Evolutionary conservation across 1,284 basidiomycete species (phyloP), one percentile per base, ranked within the genome.

Genomic region (Austroboletus olivaceoglutinosus): DNA sequence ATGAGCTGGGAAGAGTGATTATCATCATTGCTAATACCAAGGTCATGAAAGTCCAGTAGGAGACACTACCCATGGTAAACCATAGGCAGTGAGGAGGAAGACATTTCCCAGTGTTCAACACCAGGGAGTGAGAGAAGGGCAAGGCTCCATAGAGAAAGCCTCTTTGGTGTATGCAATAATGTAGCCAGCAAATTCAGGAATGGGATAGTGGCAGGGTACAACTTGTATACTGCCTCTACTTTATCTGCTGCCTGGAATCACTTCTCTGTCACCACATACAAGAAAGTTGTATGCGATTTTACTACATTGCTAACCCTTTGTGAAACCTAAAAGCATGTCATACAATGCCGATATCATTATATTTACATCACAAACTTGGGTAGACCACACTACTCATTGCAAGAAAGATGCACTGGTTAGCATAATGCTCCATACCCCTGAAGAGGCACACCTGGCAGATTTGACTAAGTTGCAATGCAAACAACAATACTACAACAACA

Each of bases 161-260:
- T 79, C 67, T 89, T 90, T 1, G 85, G 80, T 5, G 89, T 83
- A 68, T 92, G 89, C 30, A 91, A 77, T 47, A 98, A 77, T 1
- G 89, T 86, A 50, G 82, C 81, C 50, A 99, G 81, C 49, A 98
- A 81, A 53, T 82, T 82, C 48, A 98, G 72, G 73, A 98, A 96
- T 0, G 92, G 87, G 12, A 92, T 86, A 0, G 93, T 95, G 6
- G 90, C 82, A 0, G 93, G 93, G 67, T 94, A 98, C 45, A 85
- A 66, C 63, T 83, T 82, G 61, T 87, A 82, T 5, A 81, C 77
- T 12, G 88, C 76, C 70, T 99, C 95, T 45, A 93, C 83, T 59
- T 92, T 85, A 58, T 95, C 93, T 62, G 39, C 77, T 80, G 18
- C 84, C 83, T 3, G 81, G 75, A 46, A 87, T 68, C 10, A 86